These are phyloP conservation scores for Centaurea solstitialis DNA, from an alignment of 129 eudicot genomes.

Conservation along the genomic window DNA sequence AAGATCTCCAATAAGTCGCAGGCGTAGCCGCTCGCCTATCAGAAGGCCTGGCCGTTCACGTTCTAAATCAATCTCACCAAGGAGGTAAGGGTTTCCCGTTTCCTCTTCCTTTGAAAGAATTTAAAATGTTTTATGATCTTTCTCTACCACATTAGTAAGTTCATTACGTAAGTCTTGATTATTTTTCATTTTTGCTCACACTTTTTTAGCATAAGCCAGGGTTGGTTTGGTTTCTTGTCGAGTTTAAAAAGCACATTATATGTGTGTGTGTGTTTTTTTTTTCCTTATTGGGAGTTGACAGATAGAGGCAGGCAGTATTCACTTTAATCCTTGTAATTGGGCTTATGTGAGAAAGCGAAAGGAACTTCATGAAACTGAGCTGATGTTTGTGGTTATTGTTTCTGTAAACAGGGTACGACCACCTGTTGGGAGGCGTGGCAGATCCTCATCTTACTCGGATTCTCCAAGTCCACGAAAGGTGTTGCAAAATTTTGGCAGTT, in stretches of 20 bases:
- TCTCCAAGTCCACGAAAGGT: slow-evolving; percentile 97
- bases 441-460: slow-evolving; percentile 78
- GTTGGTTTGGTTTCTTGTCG: no score
- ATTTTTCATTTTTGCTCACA: not conserved
- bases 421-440: slow-evolving; percentile 63
- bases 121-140: not conserved
- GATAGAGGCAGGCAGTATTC: no score
- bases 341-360: not conserved
- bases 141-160: not conserved
- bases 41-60: slow-evolving; percentile 75
- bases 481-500: not conserved
- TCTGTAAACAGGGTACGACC: slow-evolving; percentile 54
- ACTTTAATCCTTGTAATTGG: not conserved
- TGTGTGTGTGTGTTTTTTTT: not conserved
- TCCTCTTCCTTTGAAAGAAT: not conserved
- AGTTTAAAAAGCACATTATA: no score
- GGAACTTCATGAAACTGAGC: no score
- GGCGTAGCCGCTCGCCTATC: slow-evolving; percentile 81
- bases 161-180: no score
- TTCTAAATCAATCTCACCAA: slow-evolving; percentile 78
- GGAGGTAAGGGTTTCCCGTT: slow-evolving; percentile 48
- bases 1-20: slow-evolving; percentile 82
- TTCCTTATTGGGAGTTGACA: no score
- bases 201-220: no score
- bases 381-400: not conserved